Percentiles rank a stretch among this genome's conserved stretches.
phyloP scores from a whole-genome alignment of 345 rosid species.

The Acer campestre region DNA sequence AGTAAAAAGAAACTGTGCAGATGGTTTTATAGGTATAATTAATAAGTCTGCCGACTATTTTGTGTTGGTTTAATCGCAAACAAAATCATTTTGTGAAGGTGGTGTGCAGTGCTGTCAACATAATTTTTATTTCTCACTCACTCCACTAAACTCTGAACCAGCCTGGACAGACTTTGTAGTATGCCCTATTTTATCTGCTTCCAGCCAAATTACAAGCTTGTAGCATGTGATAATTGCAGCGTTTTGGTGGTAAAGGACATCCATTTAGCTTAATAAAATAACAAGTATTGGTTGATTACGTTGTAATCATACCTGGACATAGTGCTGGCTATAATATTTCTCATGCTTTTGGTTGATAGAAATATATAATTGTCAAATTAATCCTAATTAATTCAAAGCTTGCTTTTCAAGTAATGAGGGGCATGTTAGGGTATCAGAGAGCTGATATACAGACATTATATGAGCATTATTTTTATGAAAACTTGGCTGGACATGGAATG shows the following conservation, averaged over 20 bases:
- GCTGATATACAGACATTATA: not conserved
- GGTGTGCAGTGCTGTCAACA: slow-evolving; percentile 17
- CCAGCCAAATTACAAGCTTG: not conserved
- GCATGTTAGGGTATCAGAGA: slow-evolving; percentile 8
- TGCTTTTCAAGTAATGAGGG: not conserved
- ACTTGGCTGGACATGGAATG: not conserved
- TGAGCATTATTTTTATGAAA: not conserved
- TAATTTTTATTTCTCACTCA: not conserved
- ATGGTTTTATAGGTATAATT: slow-evolving; percentile 21
- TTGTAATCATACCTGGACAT: not conserved
- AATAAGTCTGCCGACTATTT: no score
- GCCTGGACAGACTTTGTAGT: slow-evolving; percentile 23
- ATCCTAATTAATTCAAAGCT: no score
- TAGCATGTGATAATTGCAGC: not conserved
- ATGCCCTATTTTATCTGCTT: slow-evolving; percentile 4
- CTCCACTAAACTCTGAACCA: slow-evolving; percentile 15
- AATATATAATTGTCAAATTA: not conserved
- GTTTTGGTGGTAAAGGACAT: not conserved
- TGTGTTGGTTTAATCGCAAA: no score
- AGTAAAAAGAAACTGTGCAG: slow-evolving; percentile 3
- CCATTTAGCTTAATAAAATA: no score
- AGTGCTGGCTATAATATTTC: not conserved
- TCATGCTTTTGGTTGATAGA: no score
- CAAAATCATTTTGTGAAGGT: slow-evolving; percentile 29
- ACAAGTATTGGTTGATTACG: not conserved